Evolutionary conservation across 2,329 filamentous ascomycete species (phyloP), one percentile per base, ranked within the genome.

Genomic region (Cryphonectria parasitica): DNA sequence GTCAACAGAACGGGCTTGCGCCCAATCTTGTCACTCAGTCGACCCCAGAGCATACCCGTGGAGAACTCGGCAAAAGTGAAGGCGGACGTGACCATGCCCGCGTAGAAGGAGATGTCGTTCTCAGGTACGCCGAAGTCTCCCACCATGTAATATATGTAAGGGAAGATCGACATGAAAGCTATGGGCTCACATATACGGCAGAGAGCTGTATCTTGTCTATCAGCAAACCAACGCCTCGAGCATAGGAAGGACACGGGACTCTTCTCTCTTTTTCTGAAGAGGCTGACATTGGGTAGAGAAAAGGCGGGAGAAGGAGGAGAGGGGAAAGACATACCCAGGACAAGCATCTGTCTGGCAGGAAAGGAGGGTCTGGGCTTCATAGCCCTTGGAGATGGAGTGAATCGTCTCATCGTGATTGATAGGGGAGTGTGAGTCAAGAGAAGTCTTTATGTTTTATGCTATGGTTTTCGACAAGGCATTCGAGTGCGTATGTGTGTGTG

Each of bases 91-190:
- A 98, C 94, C 90, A 98, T 93, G 77, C 96, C 95, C 36, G 94
- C 94, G 80, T 97, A 98, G 69, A 98, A 89, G 19, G 95, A 93
- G 75, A 98, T 97, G 78, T 92, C 90, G 78, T 94, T 90, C 63
- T 93, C 86, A 73, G 94, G 93, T 78, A 97, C 91, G 77, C 92
- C 86, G 82, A 98, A 98, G 73, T 94, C 94, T 77, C 94, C 87
- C 76, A 98, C 92, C 96, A 99, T 98, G 84, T 92, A 95, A 84
- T 97, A 98, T 76, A 97, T 94, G 81, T 98, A 99, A 1, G 96
- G 96, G 79, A 99, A 98, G 76, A 98, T 98, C 68, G 95, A 98
- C 94, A 98, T 98, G 86, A 99, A 98, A 7, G 96, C 96, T 80
- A 99, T 98, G 67, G 96, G 96, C 80, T 99, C 96, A 85, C 94